Percentiles rank a stretch among this genome's conserved stretches.
Evolutionary conservation across 345 rosid species (phyloP).

Genomic region (Bruguiera sexangula): DNA sequence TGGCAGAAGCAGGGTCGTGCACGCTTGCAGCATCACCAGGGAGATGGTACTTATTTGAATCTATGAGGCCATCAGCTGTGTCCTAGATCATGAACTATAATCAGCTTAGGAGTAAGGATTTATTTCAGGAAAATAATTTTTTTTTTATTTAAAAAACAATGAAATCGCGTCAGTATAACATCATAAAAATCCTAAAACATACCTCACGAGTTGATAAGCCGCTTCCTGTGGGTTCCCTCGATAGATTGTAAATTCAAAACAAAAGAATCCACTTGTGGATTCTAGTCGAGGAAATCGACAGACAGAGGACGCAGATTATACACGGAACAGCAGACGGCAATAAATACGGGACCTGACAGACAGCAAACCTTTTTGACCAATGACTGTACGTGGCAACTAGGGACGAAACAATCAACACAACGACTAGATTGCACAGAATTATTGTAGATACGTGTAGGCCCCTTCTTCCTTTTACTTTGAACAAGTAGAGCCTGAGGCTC

Average conservation of each 20-base stretch:
- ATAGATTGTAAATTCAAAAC: constrained; percentile 17
- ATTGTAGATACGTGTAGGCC: constrained; percentile 51
- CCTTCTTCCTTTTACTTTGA: constrained; percentile 81
- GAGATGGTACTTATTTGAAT: constrained; percentile 59
- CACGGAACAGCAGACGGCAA: too few relatives aligned
- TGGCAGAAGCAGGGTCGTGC: background rate
- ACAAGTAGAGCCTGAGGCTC: constrained; percentile 69
- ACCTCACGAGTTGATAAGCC: constrained; percentile 42
- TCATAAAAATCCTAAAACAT: background rate
- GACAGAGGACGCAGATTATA: background rate
- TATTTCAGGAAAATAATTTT: too few relatives aligned
- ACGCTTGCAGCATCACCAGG: constrained; percentile 76
- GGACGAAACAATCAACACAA: constrained; percentile 41
- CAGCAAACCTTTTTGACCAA: constrained; percentile 58
- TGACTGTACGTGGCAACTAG: constrained; percentile 53
- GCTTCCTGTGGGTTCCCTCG: constrained; percentile 29
- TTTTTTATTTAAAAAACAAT: too few relatives aligned
- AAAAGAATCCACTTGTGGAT: constrained; percentile 2
- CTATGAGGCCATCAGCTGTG: constrained; percentile 28
- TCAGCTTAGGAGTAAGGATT: background rate
- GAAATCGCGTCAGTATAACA: background rate
- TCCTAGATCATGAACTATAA: constrained; percentile 38
- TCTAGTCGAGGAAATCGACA: background rate
- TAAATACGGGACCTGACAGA: constrained; percentile 3
- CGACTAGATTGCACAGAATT: constrained; percentile 43